Evolutionary conservation across 768 basidiomycete species (phyloP).

Genomic region (Flagelloscypha sp.): DNA sequence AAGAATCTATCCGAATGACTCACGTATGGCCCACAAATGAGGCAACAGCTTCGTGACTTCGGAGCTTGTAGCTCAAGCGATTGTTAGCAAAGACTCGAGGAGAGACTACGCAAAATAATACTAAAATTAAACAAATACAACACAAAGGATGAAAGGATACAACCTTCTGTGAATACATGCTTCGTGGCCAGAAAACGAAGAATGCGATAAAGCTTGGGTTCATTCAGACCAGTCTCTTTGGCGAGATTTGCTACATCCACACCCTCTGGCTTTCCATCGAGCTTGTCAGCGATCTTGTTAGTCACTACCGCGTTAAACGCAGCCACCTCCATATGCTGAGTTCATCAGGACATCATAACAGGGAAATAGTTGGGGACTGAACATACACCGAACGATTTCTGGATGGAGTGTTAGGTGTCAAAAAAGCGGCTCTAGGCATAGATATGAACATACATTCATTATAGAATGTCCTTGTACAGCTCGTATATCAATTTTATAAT

Average conservation of each 20-base stretch:
- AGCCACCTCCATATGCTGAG: too few relatives aligned
- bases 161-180: constrained; percentile 24
- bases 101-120: constrained; percentile 14
- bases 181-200: constrained; percentile 23
- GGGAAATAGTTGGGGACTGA: too few relatives aligned
- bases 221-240: constrained; percentile 15
- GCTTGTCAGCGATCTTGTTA: constrained; percentile 19
- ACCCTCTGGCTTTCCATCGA: constrained; percentile 19
- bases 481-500: too few relatives aligned
- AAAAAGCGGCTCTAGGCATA: too few relatives aligned
- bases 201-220: constrained; percentile 20
- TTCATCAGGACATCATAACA: too few relatives aligned
- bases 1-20: constrained; percentile 1
- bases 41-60: constrained; percentile 23
- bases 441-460: too few relatives aligned
- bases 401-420: too few relatives aligned
- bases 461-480: too few relatives aligned
- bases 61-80: constrained; percentile 20
- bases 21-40: constrained; percentile 20
- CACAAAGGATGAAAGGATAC: too few relatives aligned
- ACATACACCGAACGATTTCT: too few relatives aligned
- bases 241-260: constrained; percentile 19
- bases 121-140: too few relatives aligned
- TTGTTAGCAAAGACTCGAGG: constrained; percentile 23
- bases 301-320: too few relatives aligned